Conservation (phyloP, 2,329 filamentous ascomycete genomes). For the Bipolaris bicolor region DNA sequence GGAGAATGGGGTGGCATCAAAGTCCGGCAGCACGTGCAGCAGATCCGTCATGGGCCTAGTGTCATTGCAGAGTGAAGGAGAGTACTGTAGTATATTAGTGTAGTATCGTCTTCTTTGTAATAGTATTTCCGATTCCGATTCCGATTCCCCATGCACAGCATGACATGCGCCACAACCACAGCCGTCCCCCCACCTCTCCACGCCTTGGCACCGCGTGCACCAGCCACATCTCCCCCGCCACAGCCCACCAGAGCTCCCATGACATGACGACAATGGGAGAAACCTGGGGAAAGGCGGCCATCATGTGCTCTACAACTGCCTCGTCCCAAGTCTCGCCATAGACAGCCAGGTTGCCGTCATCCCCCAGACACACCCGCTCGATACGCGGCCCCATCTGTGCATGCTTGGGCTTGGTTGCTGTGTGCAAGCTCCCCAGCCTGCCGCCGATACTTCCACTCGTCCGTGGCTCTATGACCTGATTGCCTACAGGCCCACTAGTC, state of each 20-base stretch:
- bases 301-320: neutral
- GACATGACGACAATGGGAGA: conserved; percentile 18
- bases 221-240: conserved; percentile 13
- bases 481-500: conserved; percentile 34
- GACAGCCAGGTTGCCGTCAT: neutral
- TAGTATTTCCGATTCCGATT: neutral
- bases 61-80: conserved; percentile 1
- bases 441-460: conserved; percentile 46
- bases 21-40: conserved; percentile 78
- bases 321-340: neutral
- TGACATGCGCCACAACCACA: conserved; percentile 26
- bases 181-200: conserved; percentile 25
- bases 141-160: neutral
- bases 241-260: conserved; percentile 16
- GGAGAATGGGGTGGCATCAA: conserved; percentile 72
- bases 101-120: neutral
- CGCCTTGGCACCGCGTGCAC: conserved; percentile 23
- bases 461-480: conserved; percentile 42
- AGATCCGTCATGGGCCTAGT: conserved; percentile 77
- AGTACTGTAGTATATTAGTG: neutral
- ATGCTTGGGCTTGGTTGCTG: conserved; percentile 1
- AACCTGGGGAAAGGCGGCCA: neutral
- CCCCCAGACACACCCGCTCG: neutral
- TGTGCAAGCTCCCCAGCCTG: conserved; percentile 35
- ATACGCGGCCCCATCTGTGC: conserved; percentile 27